These are phyloP conservation scores for Lachnellula subtilissima DNA, from an alignment of 2,329 filamentous ascomycete species.

Conservation along the genomic window DNA sequence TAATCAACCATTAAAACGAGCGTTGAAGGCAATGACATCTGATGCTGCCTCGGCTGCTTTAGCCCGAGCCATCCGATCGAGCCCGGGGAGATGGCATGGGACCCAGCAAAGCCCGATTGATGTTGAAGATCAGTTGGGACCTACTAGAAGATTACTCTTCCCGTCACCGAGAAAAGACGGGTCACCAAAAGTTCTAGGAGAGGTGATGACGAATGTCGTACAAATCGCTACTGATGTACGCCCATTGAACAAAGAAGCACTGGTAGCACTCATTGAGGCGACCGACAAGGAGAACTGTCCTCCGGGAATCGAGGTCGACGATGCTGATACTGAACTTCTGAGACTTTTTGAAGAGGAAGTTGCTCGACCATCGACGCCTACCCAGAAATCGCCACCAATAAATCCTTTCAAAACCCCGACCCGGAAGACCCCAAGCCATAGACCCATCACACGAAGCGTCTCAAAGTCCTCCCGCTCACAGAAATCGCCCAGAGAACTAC, in stretches of 20 bases:
- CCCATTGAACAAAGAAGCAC: constrained; percentile 15
- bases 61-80: constrained; percentile 31
- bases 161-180: constrained; percentile 68
- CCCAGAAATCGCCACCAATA: constrained; percentile 13
- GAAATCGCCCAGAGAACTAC: constrained; percentile 26
- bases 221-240: constrained; percentile 39
- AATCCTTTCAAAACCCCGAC: constrained; percentile 33
- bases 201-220: constrained; percentile 50
- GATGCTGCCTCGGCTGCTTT: constrained; percentile 29
- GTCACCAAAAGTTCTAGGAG: constrained; percentile 56
- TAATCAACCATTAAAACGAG: constrained; percentile 23
- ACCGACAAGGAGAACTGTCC: constrained; percentile 30
- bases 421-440: constrained; percentile 28
- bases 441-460: constrained; percentile 30
- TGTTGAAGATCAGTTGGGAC: constrained; percentile 45
- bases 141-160: constrained; percentile 68
- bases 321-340: constrained; percentile 28
- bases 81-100: constrained; percentile 40
- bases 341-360: constrained; percentile 31
- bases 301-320: constrained; percentile 15
- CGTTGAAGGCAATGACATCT: constrained; percentile 28
- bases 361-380: constrained; percentile 28
- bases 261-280: constrained; percentile 13
- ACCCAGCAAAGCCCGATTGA: constrained; percentile 54
- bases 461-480: constrained; percentile 26